These are phyloP conservation scores for Boletus eberwhitei DNA, from an alignment of 768 basidiomycete genomes.

Conservation along the genomic window DNA sequence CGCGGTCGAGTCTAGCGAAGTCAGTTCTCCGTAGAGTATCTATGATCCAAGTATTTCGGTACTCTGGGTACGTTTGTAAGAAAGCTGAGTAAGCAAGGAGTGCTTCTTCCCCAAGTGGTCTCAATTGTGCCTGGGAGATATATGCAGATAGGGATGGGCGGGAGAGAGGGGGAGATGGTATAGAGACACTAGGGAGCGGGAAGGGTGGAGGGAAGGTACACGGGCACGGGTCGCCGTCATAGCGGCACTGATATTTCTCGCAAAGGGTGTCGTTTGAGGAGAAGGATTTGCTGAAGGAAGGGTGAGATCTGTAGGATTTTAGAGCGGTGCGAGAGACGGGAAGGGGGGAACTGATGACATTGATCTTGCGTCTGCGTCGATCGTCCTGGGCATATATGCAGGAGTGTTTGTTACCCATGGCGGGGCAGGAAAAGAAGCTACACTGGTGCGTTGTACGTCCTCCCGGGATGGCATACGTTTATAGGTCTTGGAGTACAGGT, in stretches of 20 bases:
- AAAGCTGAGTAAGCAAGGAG: conserved; percentile 48
- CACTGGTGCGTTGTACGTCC: not conserved
- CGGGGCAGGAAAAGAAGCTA: not conserved
- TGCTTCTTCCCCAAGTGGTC: conserved; percentile 33
- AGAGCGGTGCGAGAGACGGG: conserved; percentile 37
- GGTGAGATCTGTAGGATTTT: conserved; percentile 37
- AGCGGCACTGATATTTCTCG: conserved; percentile 24
- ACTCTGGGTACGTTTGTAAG: conserved; percentile 47
- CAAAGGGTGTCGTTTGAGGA: conserved; percentile 42
- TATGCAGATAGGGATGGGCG: conserved; percentile 19
- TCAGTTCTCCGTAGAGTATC: conserved; percentile 66
- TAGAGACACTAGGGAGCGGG: not conserved
- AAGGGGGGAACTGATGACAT: conserved; percentile 6
- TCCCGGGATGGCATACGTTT: conserved; percentile 8
- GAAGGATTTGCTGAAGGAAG: conserved; percentile 34
- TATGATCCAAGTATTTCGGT: conserved; percentile 65
- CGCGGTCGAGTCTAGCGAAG: conserved; percentile 54
- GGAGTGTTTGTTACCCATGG: conserved; percentile 34
- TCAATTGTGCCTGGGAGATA: conserved; percentile 25
- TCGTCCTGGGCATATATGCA: conserved; percentile 11
- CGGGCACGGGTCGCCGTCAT: conserved; percentile 3
- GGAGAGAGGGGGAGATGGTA: not conserved
- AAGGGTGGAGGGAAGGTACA: conserved; percentile 1
- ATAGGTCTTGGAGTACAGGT: conserved; percentile 8
- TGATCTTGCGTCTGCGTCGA: not conserved